A percentile compares a stretch with the other conserved stretches of the same genome.
Conservation (phyloP, 192 early-diverging fungal genomes). For the Coemansia sp. region DNA sequence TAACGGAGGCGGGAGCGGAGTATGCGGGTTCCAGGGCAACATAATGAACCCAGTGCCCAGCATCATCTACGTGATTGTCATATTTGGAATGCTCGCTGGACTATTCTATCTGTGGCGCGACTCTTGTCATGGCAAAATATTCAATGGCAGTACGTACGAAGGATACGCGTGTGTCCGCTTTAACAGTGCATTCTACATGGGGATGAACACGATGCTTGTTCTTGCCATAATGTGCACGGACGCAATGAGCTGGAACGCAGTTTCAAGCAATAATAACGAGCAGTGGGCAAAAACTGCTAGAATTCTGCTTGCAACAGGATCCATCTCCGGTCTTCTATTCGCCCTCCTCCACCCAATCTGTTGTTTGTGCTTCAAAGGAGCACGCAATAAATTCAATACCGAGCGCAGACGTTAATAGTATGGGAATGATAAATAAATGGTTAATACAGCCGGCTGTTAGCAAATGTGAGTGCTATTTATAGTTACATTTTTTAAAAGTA, state of each 20-base stretch:
- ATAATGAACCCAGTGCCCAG: background rate
- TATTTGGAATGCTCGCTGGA: background rate
- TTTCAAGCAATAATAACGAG: background rate
- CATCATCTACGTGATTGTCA: background rate
- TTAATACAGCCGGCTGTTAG: too few relatives aligned
- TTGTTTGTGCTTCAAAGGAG: too few relatives aligned
- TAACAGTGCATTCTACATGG: background rate
- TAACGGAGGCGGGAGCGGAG: background rate
- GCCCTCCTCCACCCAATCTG: background rate
- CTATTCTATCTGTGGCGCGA: too few relatives aligned
- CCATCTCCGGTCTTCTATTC: background rate
- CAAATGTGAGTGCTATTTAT: too few relatives aligned
- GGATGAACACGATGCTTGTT: background rate
- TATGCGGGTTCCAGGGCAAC: slow-evolving; percentile 1
- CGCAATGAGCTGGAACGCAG: background rate
- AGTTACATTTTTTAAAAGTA: too few relatives aligned
- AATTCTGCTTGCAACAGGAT: background rate
- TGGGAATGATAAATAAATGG: too few relatives aligned
- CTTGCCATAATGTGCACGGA: background rate
- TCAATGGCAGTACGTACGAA: background rate
- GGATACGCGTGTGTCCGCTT: background rate
- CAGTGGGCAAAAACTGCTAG: background rate
- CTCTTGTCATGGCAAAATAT: too few relatives aligned
- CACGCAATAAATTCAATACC: too few relatives aligned
- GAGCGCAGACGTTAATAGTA: too few relatives aligned